Conservation (phyloP, 164 flowering plant genomes). For the Santalum album region DNA sequence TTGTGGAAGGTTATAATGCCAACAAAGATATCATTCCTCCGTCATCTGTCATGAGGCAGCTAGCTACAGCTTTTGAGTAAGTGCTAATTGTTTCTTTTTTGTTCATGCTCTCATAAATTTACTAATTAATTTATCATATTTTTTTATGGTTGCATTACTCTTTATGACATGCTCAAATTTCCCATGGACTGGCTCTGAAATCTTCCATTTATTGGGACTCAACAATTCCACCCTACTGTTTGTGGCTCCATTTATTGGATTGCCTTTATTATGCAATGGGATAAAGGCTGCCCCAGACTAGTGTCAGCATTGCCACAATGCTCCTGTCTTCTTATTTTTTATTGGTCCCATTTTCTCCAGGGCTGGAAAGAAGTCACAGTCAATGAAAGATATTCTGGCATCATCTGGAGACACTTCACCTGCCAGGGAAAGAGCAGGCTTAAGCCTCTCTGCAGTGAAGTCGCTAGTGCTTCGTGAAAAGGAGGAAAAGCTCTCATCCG, state of each 20-base stretch:
- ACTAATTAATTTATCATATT: no score
- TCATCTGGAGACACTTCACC: slow-evolving; percentile 71
- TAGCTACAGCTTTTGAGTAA: slow-evolving; percentile 76
- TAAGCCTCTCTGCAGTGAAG: slow-evolving; percentile 80
- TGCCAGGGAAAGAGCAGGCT: slow-evolving; percentile 58
- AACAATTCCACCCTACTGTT: no score
- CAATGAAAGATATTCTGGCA: slow-evolving; percentile 60
- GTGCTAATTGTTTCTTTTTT: slow-evolving; percentile 16
- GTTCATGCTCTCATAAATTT: no score
- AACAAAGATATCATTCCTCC: slow-evolving; percentile 44
- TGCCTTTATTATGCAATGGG: no score
- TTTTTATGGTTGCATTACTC: no score
- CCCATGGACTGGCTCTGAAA: neutral
- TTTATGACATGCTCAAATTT: no score
- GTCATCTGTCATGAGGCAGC: slow-evolving; percentile 46
- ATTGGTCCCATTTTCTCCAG: slow-evolving; percentile 24
- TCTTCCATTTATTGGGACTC: no score
- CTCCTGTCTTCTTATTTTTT: neutral
- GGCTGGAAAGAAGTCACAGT: slow-evolving; percentile 46
- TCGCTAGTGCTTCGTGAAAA: slow-evolving; percentile 81
- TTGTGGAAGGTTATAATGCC: slow-evolving; percentile 24
- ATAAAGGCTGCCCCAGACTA: no score
- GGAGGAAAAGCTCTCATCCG: slow-evolving; percentile 52
- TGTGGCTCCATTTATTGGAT: no score
- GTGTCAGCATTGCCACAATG: no score